These are phyloP conservation scores for Houttuynia cordata DNA, from an alignment of 164 flowering plant genomes.

Conservation along the genomic window DNA sequence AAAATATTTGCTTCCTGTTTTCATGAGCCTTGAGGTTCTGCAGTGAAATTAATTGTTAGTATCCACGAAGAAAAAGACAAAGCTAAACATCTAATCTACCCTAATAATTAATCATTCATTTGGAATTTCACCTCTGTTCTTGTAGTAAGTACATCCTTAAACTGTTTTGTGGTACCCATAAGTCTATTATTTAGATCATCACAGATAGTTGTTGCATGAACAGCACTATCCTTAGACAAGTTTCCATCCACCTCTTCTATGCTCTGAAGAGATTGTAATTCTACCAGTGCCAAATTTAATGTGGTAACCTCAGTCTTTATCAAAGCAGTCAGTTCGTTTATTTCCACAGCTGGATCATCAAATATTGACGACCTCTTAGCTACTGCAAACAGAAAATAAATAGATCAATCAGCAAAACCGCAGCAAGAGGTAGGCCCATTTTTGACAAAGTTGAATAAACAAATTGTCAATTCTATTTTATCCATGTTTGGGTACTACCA, in stretches of 20 bases:
- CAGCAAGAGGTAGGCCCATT: not conserved
- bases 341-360: slow-evolving; percentile 69
- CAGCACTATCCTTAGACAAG: slow-evolving; percentile 52
- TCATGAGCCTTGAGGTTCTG: slow-evolving; percentile 92
- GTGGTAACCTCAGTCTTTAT: slow-evolving; percentile 64
- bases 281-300: slow-evolving; percentile 53
- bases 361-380: slow-evolving; percentile 83
- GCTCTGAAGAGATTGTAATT: slow-evolving; percentile 58
- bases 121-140: slow-evolving; percentile 51
- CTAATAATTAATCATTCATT: not conserved
- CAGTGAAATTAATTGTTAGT: not conserved
- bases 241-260: slow-evolving; percentile 49
- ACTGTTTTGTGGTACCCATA: slow-evolving; percentile 72
- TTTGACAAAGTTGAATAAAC: not conserved
- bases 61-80: not conserved
- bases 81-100: not conserved
- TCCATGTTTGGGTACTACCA: not conserved
- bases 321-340: slow-evolving; percentile 64
- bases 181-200: slow-evolving; percentile 76
- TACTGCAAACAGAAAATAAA: slow-evolving; percentile 27
- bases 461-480: not conserved
- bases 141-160: slow-evolving; percentile 67
- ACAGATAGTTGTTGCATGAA: slow-evolving; percentile 65
- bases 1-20: slow-evolving; percentile 71
- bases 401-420: not conserved